These are phyloP conservation scores for Helianthus tuberosus DNA, from an alignment of 129 eudicot genomes.

Conservation along the genomic window DNA sequence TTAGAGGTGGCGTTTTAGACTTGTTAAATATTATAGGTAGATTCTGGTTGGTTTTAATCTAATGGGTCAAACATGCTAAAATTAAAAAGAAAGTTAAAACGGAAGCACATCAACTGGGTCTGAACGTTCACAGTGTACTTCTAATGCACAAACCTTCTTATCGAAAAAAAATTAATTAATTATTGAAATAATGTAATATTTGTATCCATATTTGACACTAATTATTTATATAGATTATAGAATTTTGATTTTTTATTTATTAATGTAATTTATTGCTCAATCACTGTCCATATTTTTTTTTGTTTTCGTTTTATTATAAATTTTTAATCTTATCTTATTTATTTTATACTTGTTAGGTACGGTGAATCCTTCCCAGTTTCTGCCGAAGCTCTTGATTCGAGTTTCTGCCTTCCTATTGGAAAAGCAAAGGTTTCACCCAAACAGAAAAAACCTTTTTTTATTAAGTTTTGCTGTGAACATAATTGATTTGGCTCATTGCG, in stretches of 20 bases:
- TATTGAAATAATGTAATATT: not conserved
- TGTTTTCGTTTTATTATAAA: not conserved
- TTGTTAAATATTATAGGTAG: not conserved
- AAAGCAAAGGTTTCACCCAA: slow-evolving; percentile 58
- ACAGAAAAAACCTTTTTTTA: not conserved
- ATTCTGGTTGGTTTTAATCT: not conserved
- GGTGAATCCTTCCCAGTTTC: slow-evolving; percentile 77
- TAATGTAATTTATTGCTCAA: slow-evolving; percentile 5
- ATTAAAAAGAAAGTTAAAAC: not conserved
- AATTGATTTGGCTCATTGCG: slow-evolving; percentile 4
- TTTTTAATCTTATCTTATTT: not conserved
- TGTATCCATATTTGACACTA: not conserved
- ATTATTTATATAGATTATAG: not conserved
- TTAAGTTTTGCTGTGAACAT: not conserved
- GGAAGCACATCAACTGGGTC: not conserved
- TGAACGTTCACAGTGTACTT: not conserved
- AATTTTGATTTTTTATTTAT: too few relatives aligned
- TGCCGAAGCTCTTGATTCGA: slow-evolving; percentile 57
- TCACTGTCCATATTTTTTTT: not conserved
- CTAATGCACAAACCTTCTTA: not conserved
- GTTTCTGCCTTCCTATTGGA: slow-evolving; percentile 69
- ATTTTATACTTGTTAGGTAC: slow-evolving; percentile 38
- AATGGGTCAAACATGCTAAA: not conserved
- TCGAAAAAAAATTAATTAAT: not conserved
- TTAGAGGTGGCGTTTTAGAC: slow-evolving; percentile 8